phyloP scores from a whole-genome alignment of 2,329 filamentous ascomycete species.

The Colletotrichum tofieldiae region DNA sequence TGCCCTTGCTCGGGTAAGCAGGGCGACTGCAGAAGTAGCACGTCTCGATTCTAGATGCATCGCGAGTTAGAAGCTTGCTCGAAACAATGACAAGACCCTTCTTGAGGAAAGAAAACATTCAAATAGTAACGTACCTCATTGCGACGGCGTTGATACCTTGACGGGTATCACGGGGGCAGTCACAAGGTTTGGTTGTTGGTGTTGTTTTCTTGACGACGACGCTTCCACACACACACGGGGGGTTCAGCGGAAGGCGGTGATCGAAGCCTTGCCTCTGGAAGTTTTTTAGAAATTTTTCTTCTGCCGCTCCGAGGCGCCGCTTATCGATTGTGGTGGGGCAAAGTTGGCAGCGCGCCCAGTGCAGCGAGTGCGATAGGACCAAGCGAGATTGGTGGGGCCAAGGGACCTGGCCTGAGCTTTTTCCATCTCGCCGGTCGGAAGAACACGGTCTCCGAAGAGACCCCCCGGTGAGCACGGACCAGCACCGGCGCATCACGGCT shows the following conservation, averaged over 20 bases:
- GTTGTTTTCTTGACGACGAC: slow-evolving; percentile 29
- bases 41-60: slow-evolving; percentile 57
- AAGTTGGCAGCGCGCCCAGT: neutral
- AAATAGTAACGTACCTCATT: slow-evolving; percentile 33
- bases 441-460: slow-evolving; percentile 5
- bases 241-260: slow-evolving; percentile 41
- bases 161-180: slow-evolving; percentile 34
- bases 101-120: neutral
- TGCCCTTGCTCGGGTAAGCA: slow-evolving; percentile 68
- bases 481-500: slow-evolving; percentile 22
- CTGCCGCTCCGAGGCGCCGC: slow-evolving; percentile 16
- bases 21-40: slow-evolving; percentile 65
- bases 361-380: slow-evolving; percentile 20
- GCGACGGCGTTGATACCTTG: slow-evolving; percentile 39
- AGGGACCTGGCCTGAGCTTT: neutral
- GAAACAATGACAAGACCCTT: neutral
- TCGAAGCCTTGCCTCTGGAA: slow-evolving; percentile 33
- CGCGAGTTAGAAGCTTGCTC: slow-evolving; percentile 16
- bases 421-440: neutral
- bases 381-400: neutral
- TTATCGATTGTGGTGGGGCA: slow-evolving; percentile 43
- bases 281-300: slow-evolving; percentile 43
- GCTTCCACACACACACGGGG: slow-evolving; percentile 25
- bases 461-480: slow-evolving; percentile 6
- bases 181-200: slow-evolving; percentile 13